A percentile compares a stretch with the other conserved stretches of the same genome.
Conservation (phyloP, 768 basidiomycete species). For the Lactarius vividus region DNA sequence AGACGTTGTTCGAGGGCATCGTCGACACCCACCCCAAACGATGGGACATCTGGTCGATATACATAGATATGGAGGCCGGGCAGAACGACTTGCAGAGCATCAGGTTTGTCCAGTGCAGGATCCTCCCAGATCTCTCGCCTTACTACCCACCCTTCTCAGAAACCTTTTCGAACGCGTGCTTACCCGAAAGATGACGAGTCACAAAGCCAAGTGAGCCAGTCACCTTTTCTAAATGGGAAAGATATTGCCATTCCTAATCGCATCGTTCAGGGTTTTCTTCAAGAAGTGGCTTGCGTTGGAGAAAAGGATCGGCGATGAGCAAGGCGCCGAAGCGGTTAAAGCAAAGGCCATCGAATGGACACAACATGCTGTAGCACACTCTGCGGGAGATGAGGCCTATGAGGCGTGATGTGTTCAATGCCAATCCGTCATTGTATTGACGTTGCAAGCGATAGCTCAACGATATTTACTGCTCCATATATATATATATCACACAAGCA, state of each 20-base stretch:
- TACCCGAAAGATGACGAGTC: slow-evolving; percentile 82
- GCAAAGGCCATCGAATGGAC: slow-evolving; percentile 91
- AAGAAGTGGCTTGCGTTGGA: slow-evolving; percentile 97
- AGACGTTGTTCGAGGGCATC: slow-evolving; percentile 95
- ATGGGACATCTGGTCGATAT: slow-evolving; percentile 94
- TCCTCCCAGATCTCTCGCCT: not conserved
- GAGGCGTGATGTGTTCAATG: slow-evolving; percentile 18
- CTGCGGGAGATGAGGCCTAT: slow-evolving; percentile 11
- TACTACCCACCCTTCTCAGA: slow-evolving; percentile 38
- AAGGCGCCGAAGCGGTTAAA: slow-evolving; percentile 78
- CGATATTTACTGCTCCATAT: slow-evolving; percentile 26
- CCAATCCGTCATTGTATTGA: slow-evolving; percentile 21
- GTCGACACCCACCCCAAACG: slow-evolving; percentile 93
- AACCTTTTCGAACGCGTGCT: slow-evolving; percentile 86
- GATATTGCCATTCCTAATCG: not conserved
- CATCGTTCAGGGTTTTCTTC: slow-evolving; percentile 71
- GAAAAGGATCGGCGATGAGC: slow-evolving; percentile 80
- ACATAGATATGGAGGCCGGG: slow-evolving; percentile 93
- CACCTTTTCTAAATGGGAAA: not conserved
- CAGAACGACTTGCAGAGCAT: slow-evolving; percentile 76
- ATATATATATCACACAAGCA: slow-evolving; percentile 35
- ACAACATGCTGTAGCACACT: slow-evolving; percentile 48
- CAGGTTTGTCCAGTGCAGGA: slow-evolving; percentile 46
- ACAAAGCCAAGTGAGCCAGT: slow-evolving; percentile 87
- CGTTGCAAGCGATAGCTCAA: slow-evolving; percentile 23